Evolutionary conservation across 805 yeast genomes (phyloP), one percentile per base, ranked within the genome.

Genomic region (Candida palmyrensis): DNA sequence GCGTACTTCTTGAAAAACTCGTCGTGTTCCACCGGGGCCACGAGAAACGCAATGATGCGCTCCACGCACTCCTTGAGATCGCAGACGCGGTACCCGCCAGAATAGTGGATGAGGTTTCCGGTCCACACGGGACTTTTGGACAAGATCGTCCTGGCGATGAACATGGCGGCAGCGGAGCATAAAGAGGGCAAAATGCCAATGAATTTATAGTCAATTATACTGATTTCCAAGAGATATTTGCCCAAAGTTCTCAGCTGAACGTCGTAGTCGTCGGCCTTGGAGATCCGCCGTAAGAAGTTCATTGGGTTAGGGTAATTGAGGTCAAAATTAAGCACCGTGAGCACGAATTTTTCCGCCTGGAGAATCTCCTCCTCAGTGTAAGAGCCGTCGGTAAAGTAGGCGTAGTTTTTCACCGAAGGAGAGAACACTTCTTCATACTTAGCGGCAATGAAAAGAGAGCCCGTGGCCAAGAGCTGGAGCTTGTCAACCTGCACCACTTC

Each of bases 1-100:
- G 95, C 90, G 55, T 92, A 92, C 62, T 92, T 92, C 53, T 83
- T 85, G 67, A 87, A 88, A 51, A 90, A 87, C 55, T 87, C 96
- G 51, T 86, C 95, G 60, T 89, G 95, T 38, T 77, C 79, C 33
- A 88, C 84, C 8, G 95, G 95, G 29, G 81, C 72, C 27, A 79
- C 75, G 42, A 83, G 59, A 55, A 85, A 90, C 52, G 81, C 84
- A 56, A 85, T 71, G 41, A 90, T 75, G 66, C 82, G 70, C 42
- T 77, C 79, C 37, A 84, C 74, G 33, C 87, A 79, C 24, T 85
- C 84, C 42, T 71, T 69, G 57, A 92, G 58, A 46, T 83, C 88
- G 26, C 68, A 72, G 42, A 80, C 84, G 15, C 79, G 73, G 57
- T 84, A 85, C 8, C 95, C 97, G 21, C 97, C 97, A 15, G 92